Evolutionary conservation across 1,284 basidiomycete genomes (phyloP), one percentile per base, ranked within the genome.

Genomic region (Leccinum subatratum): DNA sequence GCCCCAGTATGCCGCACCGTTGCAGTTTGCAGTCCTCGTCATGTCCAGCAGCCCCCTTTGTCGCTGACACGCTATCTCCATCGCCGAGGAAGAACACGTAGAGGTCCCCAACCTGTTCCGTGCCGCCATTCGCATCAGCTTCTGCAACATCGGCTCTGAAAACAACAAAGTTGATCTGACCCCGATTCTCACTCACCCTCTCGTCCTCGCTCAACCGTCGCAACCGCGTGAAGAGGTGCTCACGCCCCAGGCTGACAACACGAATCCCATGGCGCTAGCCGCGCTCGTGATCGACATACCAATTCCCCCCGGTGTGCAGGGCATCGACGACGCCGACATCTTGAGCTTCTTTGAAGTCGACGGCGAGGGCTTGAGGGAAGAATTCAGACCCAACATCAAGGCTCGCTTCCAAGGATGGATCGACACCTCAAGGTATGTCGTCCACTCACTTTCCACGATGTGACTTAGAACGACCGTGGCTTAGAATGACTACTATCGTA

Each of bases 281-380:
- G 86, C 86, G n/a, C 82, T 88, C 80, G 83, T 90, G 80, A 86
- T 89, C 78, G 88, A 87, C 0, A 71, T 90, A 8, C 86, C 86
- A 34, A 70, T 82, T 12, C 73, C 81, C 11, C 75, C 78, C 0
- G 78, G 75, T 77, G 80, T 32, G 30, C 69, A 72, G 2, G 68
- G 64, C 7, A 11, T 22, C 1, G 76, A 77, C 1, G 82, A 82
- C 0, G 78, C 75, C 7, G 85, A 85, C 66, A 75, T 83, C 37
- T 68, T 85, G 4, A 81, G 79, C 4, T 84, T 82, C 69, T 75
- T 86, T 30, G 86, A 86, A 62, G 63, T 85, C n/a, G 83, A 86
- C 45, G 77, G 78, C 14, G 85, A 86, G 37, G 86, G 88, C 62
- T 66, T 89, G 57, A 77, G 82, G 58, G 86, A 88, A 61, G 85